These are phyloP conservation scores for Yamadazyma siamensis DNA, from an alignment of 1,139 yeast genomes.

Conservation along the genomic window DNA sequence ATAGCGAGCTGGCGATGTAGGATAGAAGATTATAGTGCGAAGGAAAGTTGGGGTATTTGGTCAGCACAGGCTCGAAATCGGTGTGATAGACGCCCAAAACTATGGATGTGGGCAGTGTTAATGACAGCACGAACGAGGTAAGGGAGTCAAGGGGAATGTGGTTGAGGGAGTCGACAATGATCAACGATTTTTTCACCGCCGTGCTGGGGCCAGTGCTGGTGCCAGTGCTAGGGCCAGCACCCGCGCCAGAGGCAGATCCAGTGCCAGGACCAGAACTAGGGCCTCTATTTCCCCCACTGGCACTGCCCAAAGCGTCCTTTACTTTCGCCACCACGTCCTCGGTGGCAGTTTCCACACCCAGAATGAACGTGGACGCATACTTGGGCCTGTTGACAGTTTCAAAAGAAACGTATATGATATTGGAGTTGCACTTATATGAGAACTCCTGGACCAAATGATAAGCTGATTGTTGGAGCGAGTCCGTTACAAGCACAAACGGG, in stretches of 20 bases:
- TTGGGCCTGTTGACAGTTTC: conserved; percentile 56
- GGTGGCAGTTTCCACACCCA: conserved; percentile 31
- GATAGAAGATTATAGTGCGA: conserved; percentile 45
- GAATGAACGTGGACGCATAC: conserved; percentile 49
- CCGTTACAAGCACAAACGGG: conserved; percentile 68
- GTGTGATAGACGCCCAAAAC: conserved; percentile 64
- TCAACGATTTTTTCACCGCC: conserved; percentile 24
- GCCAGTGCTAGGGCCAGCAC: too few species aligned
- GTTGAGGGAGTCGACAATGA: conserved; percentile 69
- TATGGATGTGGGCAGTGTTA: conserved; percentile 53
- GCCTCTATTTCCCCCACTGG: background rate
- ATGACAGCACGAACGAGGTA: conserved; percentile 49
- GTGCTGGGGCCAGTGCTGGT: background rate
- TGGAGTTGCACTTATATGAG: conserved; percentile 24
- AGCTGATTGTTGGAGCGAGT: conserved; percentile 69
- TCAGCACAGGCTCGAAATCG: conserved; percentile 21
- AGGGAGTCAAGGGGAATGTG: conserved; percentile 48
- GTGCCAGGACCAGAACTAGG: too few species aligned
- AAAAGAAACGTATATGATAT: conserved; percentile 50
- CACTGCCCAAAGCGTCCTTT: conserved; percentile 6
- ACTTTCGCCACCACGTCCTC: conserved; percentile 22
- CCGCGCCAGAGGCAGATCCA: background rate
- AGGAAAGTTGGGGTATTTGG: conserved; percentile 43
- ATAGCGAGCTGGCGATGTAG: conserved; percentile 69
- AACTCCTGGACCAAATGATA: conserved; percentile 55